Evolutionary conservation across 2,329 filamentous ascomycete genomes (phyloP).

Genomic region (Xylariaceae sp.): DNA sequence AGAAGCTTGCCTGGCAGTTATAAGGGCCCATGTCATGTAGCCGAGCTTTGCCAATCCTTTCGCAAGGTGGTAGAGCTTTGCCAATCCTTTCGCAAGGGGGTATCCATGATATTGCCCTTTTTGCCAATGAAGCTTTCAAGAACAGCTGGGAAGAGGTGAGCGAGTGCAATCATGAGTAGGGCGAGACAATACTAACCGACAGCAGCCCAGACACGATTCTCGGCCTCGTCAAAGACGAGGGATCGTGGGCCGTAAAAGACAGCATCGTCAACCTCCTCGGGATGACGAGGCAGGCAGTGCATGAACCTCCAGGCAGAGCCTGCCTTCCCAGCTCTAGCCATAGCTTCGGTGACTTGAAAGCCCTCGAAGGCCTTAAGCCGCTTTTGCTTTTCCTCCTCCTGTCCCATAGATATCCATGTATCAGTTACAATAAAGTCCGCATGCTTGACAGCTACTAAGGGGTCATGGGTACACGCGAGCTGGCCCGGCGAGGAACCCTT

Average conservation of each 20-base stretch:
- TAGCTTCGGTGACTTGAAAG: conserved; percentile 83
- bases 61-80: no score
- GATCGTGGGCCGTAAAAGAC: conserved; percentile 85
- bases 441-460: conserved; percentile 76
- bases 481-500: conserved; percentile 46
- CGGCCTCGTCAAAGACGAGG: conserved; percentile 86
- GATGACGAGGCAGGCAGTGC: conserved; percentile 91
- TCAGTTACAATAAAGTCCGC: conserved; percentile 92
- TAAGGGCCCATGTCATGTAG: no score
- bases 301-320: conserved; percentile 94
- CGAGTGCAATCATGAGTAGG: conserved; percentile 1
- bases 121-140: conserved; percentile 92
- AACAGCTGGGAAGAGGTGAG: conserved; percentile 44
- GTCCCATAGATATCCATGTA: conserved; percentile 98
- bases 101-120: conserved; percentile 78
- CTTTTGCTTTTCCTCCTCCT: conserved; percentile 76
- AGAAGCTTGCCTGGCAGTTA: no score
- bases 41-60: no score
- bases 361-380: conserved; percentile 75
- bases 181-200: conserved; percentile 54
- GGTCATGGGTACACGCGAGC: conserved; percentile 67
- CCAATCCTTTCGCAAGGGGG: no score
- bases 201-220: conserved; percentile 90
- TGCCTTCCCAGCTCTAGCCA: conserved; percentile 77
- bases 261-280: conserved; percentile 87